Conservation (phyloP, 805 yeast species). For the Ogataea zsoltii region DNA sequence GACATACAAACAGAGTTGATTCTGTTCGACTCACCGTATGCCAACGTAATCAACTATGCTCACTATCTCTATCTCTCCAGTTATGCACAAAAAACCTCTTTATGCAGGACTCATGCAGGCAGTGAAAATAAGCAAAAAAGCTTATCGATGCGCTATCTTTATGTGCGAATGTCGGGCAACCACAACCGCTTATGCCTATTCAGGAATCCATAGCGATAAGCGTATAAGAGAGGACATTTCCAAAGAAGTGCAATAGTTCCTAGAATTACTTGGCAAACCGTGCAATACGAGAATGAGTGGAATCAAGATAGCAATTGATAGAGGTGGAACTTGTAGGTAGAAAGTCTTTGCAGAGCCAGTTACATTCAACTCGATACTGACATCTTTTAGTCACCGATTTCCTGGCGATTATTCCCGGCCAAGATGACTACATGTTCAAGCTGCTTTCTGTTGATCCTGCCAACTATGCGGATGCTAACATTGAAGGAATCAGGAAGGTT, state of each 20-base stretch:
- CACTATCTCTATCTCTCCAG: too few relatives aligned
- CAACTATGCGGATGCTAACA: slow-evolving; percentile 27
- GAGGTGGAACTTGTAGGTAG: slow-evolving; percentile 17
- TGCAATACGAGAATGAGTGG: background rate
- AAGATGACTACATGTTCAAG: slow-evolving; percentile 37
- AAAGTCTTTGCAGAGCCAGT: too few relatives aligned
- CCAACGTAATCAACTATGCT: too few relatives aligned
- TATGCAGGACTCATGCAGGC: background rate
- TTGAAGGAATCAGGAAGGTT: slow-evolving; percentile 25
- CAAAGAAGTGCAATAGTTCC: too few relatives aligned
- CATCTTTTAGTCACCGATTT: slow-evolving; percentile 39
- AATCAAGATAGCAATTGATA: slow-evolving; percentile 14
- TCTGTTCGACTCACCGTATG: too few relatives aligned
- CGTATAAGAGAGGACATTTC: too few relatives aligned
- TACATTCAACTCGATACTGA: background rate
- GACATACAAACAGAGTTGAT: too few relatives aligned
- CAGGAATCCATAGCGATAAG: too few relatives aligned
- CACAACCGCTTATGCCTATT: too few relatives aligned
- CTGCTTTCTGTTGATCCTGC: slow-evolving; percentile 25
- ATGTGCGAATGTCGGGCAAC: too few relatives aligned
- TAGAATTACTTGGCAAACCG: background rate
- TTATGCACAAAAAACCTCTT: too few relatives aligned
- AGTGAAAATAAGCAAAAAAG: background rate
- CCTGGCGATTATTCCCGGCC: slow-evolving; percentile 43
- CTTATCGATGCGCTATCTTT: too few relatives aligned